These are phyloP conservation scores for Hypocreales sp. DNA, from an alignment of 2,329 filamentous ascomycete genomes.

Conservation along the genomic window DNA sequence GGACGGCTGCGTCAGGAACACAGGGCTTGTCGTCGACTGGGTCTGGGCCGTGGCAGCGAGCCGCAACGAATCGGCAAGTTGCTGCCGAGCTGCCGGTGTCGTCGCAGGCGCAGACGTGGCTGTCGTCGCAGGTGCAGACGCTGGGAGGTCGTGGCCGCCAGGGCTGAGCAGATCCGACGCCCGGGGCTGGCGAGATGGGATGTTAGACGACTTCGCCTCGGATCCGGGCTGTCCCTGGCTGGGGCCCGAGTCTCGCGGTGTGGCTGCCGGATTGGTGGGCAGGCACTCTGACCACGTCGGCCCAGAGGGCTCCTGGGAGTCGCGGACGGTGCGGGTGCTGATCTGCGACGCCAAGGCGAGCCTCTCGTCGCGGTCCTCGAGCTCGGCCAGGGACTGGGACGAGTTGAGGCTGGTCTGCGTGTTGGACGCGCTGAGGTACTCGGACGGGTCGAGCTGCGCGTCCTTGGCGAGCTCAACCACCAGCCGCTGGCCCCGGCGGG, in stretches of 20 bases:
- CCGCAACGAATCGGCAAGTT: too few species aligned
- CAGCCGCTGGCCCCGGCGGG: slow-evolving; percentile 6
- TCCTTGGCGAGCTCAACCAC: slow-evolving; percentile 15
- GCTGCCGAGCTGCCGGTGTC: too few species aligned
- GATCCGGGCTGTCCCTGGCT: background rate
- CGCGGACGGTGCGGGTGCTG: slow-evolving; percentile 24
- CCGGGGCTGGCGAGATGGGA: slow-evolving; percentile 12
- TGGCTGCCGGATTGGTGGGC: background rate
- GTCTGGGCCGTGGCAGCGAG: background rate
- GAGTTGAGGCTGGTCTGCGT: slow-evolving; percentile 13
- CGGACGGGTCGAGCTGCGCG: slow-evolving; percentile 16
- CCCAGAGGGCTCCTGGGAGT: slow-evolving; percentile 24
- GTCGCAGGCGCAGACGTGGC: background rate
- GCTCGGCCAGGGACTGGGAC: slow-evolving; percentile 17
- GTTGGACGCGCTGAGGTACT: slow-evolving; percentile 17
- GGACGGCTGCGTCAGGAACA: slow-evolving; percentile 6
- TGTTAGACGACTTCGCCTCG: slow-evolving; percentile 2
- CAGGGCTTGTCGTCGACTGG: slow-evolving; percentile 1
- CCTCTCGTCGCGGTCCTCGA: slow-evolving; percentile 18
- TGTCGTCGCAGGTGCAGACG: background rate
- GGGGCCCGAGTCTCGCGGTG: background rate
- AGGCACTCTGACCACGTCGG: slow-evolving; percentile 7
- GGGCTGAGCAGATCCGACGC: too few species aligned
- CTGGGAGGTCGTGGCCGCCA: background rate
- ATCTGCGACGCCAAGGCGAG: slow-evolving; percentile 13